Conservation (phyloP, 306 rosid species). For the Vigna nakashimae region DNA sequence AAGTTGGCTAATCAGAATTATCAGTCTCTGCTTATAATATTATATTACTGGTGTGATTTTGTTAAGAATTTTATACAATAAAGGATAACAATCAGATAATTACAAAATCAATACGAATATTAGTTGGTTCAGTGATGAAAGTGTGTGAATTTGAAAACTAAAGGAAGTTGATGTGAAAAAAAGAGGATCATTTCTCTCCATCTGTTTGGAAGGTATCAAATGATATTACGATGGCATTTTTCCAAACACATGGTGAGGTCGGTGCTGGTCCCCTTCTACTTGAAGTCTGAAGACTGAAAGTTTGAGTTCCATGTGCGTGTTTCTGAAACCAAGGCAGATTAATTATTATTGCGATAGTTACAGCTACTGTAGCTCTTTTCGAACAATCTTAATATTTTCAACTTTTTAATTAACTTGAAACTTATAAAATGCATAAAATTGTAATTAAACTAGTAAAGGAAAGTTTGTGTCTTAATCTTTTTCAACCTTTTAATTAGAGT, state of each 20-base stretch:
- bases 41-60: not conserved
- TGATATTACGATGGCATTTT: not conserved
- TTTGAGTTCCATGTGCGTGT: not conserved
- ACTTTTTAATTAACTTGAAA: too few species aligned
- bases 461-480: too few species aligned
- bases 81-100: too few species aligned
- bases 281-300: not conserved
- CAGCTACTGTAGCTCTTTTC: not conserved
- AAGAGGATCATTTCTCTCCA: not conserved
- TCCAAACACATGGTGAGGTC: not conserved
- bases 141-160: too few species aligned
- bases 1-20: conserved; percentile 31
- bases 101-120: too few species aligned
- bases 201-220: not conserved
- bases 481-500: too few species aligned
- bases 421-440: too few species aligned
- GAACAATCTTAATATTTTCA: not conserved
- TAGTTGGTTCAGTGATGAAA: too few species aligned
- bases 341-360: not conserved
- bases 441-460: too few species aligned
- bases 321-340: not conserved
- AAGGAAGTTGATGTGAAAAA: not conserved
- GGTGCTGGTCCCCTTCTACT: not conserved
- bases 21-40: conserved; percentile 42
- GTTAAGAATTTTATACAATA: too few species aligned